Evolutionary conservation across 1,284 basidiomycete genomes (phyloP).

Genomic region (Chalciporus piperatoides): DNA sequence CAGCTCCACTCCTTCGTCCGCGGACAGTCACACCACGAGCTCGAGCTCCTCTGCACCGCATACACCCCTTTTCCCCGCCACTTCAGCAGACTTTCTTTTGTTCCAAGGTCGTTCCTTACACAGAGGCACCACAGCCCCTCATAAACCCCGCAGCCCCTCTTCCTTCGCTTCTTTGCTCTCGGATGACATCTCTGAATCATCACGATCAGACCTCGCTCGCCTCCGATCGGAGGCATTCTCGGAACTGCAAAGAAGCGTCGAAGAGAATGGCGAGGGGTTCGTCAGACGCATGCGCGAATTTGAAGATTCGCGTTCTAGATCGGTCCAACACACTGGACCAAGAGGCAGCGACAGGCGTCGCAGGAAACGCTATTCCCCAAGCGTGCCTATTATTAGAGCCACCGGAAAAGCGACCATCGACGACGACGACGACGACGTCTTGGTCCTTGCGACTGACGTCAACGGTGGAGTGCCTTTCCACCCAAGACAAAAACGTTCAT

Average conservation of each 20-base stretch:
- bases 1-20: slow-evolving; percentile 29
- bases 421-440: slow-evolving; percentile 53
- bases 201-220: slow-evolving; percentile 39
- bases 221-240: slow-evolving; percentile 60
- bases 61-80: slow-evolving; percentile 44
- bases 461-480: slow-evolving; percentile 20
- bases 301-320: slow-evolving; percentile 48
- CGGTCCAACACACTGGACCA: slow-evolving; percentile 35
- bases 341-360: slow-evolving; percentile 38
- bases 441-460: slow-evolving; percentile 46
- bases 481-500: slow-evolving; percentile 37
- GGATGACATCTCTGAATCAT: slow-evolving; percentile 18
- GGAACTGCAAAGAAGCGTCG: slow-evolving; percentile 58
- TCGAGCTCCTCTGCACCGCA: slow-evolving; percentile 27
- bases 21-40: slow-evolving; percentile 28
- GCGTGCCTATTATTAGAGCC: slow-evolving; percentile 18
- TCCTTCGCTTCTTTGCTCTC: slow-evolving; percentile 14
- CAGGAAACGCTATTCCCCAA: slow-evolving; percentile 36
- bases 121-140: slow-evolving; percentile 18
- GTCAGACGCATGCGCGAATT: slow-evolving; percentile 71
- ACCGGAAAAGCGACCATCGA: slow-evolving; percentile 23
- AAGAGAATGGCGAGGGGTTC: slow-evolving; percentile 60
- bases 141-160: slow-evolving; percentile 24
- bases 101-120: slow-evolving; percentile 35
- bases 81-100: slow-evolving; percentile 59